A percentile compares a stretch with the other conserved stretches of the same genome.
Evolutionary conservation across 1,284 basidiomycete genomes (phyloP).

Genomic region (Trametes polyzona): DNA sequence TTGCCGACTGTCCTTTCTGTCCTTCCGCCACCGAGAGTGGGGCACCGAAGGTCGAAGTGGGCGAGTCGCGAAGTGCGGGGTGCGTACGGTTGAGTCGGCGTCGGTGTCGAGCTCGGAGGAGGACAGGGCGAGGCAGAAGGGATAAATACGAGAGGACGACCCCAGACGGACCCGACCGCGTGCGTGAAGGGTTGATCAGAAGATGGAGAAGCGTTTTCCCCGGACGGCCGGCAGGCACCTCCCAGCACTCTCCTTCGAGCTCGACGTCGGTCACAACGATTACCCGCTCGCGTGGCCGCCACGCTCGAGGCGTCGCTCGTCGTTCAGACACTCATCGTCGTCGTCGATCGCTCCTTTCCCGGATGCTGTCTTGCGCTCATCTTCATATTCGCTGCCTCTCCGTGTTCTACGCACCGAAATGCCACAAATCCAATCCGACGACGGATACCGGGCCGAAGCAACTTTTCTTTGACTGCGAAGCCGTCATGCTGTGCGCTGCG

Average conservation of each 20-base stretch:
- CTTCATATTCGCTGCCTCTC: background rate
- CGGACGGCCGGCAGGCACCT: slow-evolving; percentile 4
- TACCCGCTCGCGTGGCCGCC: background rate
- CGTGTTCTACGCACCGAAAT: no score
- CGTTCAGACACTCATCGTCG: background rate
- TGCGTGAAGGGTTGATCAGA: slow-evolving; percentile 16
- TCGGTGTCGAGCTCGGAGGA: slow-evolving; percentile 4
- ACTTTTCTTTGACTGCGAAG: background rate
- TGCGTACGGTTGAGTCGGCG: background rate
- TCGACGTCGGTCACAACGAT: background rate
- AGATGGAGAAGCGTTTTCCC: slow-evolving; percentile 17
- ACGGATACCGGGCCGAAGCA: background rate
- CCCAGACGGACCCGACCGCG: slow-evolving; percentile 7
- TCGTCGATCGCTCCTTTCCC: background rate
- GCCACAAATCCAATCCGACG: background rate
- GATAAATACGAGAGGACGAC: slow-evolving; percentile 8
- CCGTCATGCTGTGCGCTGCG: slow-evolving; percentile 2
- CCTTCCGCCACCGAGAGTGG: background rate
- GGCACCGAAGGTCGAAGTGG: background rate
- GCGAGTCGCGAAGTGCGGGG: background rate
- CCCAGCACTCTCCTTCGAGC: background rate
- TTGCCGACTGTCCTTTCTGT: background rate
- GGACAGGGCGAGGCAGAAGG: background rate
- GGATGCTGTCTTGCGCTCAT: background rate
- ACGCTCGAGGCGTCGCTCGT: background rate